Percentiles rank a stretch among this genome's conserved stretches.
Evolutionary conservation across 1,284 basidiomycete species (phyloP).

Genomic region (Termitomyces sp.): DNA sequence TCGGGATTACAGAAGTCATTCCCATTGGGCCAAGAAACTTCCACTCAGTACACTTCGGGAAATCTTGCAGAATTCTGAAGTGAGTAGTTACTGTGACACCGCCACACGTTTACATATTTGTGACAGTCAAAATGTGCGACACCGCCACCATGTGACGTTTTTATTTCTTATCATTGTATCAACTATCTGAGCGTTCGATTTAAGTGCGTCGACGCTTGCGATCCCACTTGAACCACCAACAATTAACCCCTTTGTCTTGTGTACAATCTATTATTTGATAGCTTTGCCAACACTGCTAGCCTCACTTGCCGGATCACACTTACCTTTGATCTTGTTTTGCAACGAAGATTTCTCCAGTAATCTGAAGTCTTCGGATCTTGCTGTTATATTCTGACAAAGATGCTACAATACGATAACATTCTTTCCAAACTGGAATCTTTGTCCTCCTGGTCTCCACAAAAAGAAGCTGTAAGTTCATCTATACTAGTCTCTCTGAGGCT

Average conservation of each 20-base stretch:
- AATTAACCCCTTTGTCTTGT: background rate
- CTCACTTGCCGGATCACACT: background rate
- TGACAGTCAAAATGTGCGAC: too few relatives aligned
- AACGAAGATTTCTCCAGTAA: background rate
- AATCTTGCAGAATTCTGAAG: too few relatives aligned
- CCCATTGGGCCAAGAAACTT: too few relatives aligned
- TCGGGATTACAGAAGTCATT: too few relatives aligned
- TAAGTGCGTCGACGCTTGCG: too few relatives aligned
- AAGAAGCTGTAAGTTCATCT: background rate
- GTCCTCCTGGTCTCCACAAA: background rate
- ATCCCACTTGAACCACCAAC: background rate
- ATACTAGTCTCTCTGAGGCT: background rate
- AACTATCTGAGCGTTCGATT: too few relatives aligned
- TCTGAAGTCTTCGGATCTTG: background rate
- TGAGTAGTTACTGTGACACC: too few relatives aligned
- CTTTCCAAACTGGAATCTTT: background rate
- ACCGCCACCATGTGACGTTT: too few relatives aligned
- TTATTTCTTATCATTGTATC: too few relatives aligned
- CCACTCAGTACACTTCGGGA: too few relatives aligned
- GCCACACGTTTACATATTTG: too few relatives aligned
- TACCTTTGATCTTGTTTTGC: too few relatives aligned
- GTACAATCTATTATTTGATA: background rate
- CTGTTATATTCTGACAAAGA: background rate
- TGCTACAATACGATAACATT: slow-evolving; percentile 1
- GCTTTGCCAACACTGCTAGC: background rate